Evolutionary conservation across 495 filamentous ascomycete species (phyloP).

Genomic region (Choiromyces venosus): DNA sequence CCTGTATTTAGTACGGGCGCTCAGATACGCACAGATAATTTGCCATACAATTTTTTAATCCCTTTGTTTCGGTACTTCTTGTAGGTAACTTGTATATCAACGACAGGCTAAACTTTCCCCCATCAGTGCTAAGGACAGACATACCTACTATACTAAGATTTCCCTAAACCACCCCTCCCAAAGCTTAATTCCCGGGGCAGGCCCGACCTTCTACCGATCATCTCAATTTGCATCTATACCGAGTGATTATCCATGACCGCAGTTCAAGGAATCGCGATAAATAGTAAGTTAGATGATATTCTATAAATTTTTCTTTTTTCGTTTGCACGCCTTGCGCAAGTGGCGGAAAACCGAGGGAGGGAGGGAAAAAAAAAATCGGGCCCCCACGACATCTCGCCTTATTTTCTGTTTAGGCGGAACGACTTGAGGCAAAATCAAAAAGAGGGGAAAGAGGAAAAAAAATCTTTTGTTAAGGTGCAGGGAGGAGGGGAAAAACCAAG

Average conservation of each 20-base stretch:
- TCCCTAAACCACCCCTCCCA: not conserved
- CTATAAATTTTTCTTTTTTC: not conserved
- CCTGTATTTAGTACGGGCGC: not conserved
- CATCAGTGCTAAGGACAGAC: not conserved
- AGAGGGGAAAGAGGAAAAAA: not conserved
- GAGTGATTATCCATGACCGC: not conserved
- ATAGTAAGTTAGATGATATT: not conserved
- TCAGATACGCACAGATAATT: not conserved
- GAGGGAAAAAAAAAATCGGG: not conserved
- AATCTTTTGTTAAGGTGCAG: not conserved
- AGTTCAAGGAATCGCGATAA: not conserved
- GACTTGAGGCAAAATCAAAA: not conserved
- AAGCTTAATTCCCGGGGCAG: too few species aligned
- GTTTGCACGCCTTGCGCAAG: not conserved
- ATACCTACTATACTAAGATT: not conserved
- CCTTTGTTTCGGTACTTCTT: not conserved
- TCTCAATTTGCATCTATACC: not conserved
- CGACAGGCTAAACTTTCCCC: not conserved
- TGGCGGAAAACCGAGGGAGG: not conserved
- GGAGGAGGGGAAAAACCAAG: too few species aligned
- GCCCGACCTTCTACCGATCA: not conserved
- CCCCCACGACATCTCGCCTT: not conserved
- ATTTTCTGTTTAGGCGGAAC: not conserved
- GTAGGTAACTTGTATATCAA: too few species aligned
- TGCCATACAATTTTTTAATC: not conserved